Conservation (phyloP, 2,329 filamentous ascomycete genomes). For the Cercospora zeae-maydis region DNA sequence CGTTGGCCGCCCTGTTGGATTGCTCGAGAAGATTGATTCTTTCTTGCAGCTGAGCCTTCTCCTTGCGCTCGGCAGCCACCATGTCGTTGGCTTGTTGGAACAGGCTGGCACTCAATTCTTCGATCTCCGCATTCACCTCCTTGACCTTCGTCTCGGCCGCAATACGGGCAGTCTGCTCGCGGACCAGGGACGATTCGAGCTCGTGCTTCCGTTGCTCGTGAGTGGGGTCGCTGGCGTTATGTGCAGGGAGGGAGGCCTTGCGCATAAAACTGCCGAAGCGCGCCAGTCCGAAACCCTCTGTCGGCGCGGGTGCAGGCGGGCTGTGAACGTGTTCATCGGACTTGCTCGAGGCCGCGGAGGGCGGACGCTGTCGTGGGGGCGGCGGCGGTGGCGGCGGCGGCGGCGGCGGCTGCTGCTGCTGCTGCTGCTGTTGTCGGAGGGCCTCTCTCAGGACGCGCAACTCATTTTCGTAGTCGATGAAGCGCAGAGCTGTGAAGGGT, state of each 20-base stretch:
- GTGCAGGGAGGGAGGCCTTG: constrained; percentile 32
- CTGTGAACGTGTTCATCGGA: constrained; percentile 16
- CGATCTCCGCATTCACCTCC: constrained; percentile 67
- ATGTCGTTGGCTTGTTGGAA: constrained; percentile 86
- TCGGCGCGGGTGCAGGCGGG: constrained; percentile 16
- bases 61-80: constrained; percentile 72
- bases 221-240: constrained; percentile 34
- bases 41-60: constrained; percentile 67
- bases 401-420: constrained; percentile 20
- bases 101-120: constrained; percentile 70
- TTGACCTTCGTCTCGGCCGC: constrained; percentile 66
- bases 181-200: constrained; percentile 60
- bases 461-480: constrained; percentile 78
- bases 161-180: constrained; percentile 63
- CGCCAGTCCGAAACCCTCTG: constrained; percentile 33
- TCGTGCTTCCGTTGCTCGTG: constrained; percentile 40
- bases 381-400: not conserved
- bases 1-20: constrained; percentile 53
- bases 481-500: constrained; percentile 39
- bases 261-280: constrained; percentile 46
- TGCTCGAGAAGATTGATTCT: constrained; percentile 65
- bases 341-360: constrained; percentile 16
- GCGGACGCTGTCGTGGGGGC: constrained; percentile 19
- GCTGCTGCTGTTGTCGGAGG: constrained; percentile 25
- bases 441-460: constrained; percentile 57